These are phyloP conservation scores for Raddia distichophylla DNA, from an alignment of 176 grass and related monocot species.

Conservation along the genomic window DNA sequence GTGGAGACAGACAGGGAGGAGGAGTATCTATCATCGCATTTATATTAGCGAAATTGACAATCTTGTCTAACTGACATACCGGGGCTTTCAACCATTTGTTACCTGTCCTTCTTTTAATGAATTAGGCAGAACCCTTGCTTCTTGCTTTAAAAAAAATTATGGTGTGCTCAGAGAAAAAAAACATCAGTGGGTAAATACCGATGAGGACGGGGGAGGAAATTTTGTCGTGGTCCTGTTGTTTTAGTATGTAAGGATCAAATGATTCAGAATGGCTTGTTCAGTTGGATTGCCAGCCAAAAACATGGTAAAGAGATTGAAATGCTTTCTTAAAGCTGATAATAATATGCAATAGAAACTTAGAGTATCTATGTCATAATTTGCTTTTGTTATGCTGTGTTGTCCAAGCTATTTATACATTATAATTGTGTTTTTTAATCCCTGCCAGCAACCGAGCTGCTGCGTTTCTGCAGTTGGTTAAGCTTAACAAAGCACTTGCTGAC, in stretches of 20 bases:
- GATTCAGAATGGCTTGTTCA: background rate
- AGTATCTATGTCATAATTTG: background rate
- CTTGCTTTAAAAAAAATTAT: no score
- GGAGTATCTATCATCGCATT: background rate
- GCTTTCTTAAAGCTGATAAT: slow-evolving; percentile 1
- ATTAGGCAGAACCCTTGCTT: no score
- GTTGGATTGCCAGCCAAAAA: background rate
- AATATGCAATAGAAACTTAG: background rate
- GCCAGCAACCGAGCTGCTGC: slow-evolving; percentile 91
- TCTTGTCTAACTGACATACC: background rate
- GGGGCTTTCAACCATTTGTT: no score
- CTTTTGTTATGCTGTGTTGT: slow-evolving; percentile 1
- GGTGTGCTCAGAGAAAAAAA: background rate
- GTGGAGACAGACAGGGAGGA: background rate
- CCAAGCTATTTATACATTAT: slow-evolving; percentile 19
- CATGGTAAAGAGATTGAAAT: background rate
- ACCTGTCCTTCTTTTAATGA: no score
- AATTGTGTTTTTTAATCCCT: slow-evolving; percentile 26
- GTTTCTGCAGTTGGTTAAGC: slow-evolving; percentile 89
- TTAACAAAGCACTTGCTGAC: slow-evolving; percentile 93
- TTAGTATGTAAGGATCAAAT: slow-evolving; percentile 11
- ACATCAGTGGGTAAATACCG: background rate
- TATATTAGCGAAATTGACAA: background rate
- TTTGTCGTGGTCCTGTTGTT: background rate
- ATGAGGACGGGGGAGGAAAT: background rate